Base-by-base conservation (phyloP, 140 eudicot genomes). In the Erigeron philadelphicus region DNA sequence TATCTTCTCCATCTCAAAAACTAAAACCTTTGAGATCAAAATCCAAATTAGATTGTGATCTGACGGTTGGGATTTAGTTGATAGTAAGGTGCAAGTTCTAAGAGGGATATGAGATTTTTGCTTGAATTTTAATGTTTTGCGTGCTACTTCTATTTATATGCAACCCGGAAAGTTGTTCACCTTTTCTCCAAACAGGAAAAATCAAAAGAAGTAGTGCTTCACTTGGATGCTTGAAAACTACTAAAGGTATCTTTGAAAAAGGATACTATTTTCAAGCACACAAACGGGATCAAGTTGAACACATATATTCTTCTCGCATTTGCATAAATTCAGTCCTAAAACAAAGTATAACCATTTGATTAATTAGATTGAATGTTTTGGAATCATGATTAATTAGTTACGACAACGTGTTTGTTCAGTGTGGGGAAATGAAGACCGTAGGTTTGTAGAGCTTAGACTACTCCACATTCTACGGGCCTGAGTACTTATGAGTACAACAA, bases 1-100 rank as follows among this genome's bases (percentile, higher is more conserved):
- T 71, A 92, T 79, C 84, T 86, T 92, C 57, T 92, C 98, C 96
- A 88, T 88, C 56, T 64, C 62, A 13, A 35, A 60, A 60, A 31
- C 65, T 46, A 6, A 53, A 53, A 50, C 56, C 56, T 50, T 16
- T 55, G 21, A 25, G 77, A 80, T 80, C 75, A 49, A 80, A 66
- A 64, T 75, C 66, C 40, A 48, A 54, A 17, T 31, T 35, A 41
- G 75, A 72, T 60, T 68, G 68, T 47, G 71, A 79, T 74, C 76
- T 21, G 35, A 61, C 9, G 75, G 72, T 76, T 60, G 82, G 67
- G 64, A 72, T 31, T 31, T 9, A 18, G 58, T 44, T 23, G 31
- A 2, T 40, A 10, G 54, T 64, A 44, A 42, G 69, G 44, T 19
- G 25, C 19, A 70, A 16, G 56, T 13, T 50, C 15, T 50, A 54